phyloP scores from a whole-genome alignment of 441 rosid genomes.

The Gossypium laxum region DNA sequence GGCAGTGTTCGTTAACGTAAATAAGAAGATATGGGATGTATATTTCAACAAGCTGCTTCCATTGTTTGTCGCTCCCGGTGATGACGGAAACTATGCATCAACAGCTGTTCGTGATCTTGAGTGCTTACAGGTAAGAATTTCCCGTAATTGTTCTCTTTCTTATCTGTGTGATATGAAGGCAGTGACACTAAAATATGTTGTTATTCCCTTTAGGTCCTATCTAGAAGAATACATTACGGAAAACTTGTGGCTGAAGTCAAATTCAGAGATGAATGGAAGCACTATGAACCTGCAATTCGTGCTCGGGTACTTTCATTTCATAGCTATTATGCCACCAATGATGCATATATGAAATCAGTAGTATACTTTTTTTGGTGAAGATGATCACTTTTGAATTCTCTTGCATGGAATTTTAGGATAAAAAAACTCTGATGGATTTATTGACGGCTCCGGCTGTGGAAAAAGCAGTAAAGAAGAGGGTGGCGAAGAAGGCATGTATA shows the following conservation, averaged over 20 bases:
- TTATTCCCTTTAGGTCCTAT: conserved; percentile 45
- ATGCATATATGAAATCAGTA: background rate
- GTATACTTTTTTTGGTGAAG: background rate
- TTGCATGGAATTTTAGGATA: conserved; percentile 38
- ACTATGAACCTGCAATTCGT: conserved; percentile 60
- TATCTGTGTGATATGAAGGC: background rate
- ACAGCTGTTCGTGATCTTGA: conserved; percentile 57
- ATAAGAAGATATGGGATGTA: conserved; percentile 51
- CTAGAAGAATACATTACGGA: conserved; percentile 80
- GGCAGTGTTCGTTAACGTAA: conserved; percentile 51
- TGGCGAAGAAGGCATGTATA: conserved; percentile 53
- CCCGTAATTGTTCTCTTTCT: background rate
- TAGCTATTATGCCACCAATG: background rate
- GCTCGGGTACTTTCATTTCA: conserved; percentile 38
- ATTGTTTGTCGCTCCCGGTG: conserved; percentile 47
- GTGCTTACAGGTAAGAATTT: conserved; percentile 52
- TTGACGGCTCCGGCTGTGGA: conserved; percentile 60
- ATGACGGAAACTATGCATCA: conserved; percentile 65
- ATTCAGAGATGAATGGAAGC: conserved; percentile 51
- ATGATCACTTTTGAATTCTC: background rate
- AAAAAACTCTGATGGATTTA: conserved; percentile 52
- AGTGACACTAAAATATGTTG: background rate
- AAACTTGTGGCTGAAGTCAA: conserved; percentile 84
- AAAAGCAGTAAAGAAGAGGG: conserved; percentile 69
- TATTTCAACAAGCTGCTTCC: conserved; percentile 64